These are phyloP conservation scores for Phialocephala sp. DNA, from an alignment of 2,329 filamentous ascomycete genomes.

Conservation along the genomic window DNA sequence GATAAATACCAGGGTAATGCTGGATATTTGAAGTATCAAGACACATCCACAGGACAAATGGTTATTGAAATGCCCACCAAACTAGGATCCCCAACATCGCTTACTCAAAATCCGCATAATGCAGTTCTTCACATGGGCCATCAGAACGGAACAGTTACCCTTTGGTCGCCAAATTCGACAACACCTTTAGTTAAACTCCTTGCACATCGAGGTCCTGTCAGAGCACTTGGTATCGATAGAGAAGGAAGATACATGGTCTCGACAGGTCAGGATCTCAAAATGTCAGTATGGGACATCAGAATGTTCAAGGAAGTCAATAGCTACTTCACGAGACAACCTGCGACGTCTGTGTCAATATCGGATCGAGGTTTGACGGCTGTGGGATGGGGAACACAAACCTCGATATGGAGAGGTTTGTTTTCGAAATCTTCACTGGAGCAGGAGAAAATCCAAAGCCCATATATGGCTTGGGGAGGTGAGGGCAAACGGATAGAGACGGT, in stretches of 20 bases:
- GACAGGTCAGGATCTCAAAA: constrained; percentile 85
- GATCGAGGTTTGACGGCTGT: constrained; percentile 88
- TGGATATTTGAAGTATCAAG: constrained; percentile 90
- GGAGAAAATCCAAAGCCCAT: constrained; percentile 82
- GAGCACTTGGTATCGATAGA: constrained; percentile 82
- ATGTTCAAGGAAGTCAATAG: constrained; percentile 92
- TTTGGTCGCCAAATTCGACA: constrained; percentile 93
- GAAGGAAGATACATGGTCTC: constrained; percentile 96
- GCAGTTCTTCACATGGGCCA: constrained; percentile 91
- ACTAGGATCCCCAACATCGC: constrained; percentile 80
- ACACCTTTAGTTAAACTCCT: constrained; percentile 90
- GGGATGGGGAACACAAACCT: constrained; percentile 87
- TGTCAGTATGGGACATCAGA: constrained; percentile 95
- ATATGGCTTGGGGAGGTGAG: constrained; percentile 92
- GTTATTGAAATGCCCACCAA: constrained; percentile 86
- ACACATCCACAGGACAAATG: constrained; percentile 90
- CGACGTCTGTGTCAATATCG: constrained; percentile 83
- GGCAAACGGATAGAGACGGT: constrained; percentile 81
- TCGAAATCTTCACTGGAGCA: constrained; percentile 73
- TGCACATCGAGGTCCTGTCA: constrained; percentile 87
- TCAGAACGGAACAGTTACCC: constrained; percentile 90
- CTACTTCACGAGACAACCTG: constrained; percentile 84
- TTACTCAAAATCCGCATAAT: constrained; percentile 90
- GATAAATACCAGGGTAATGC: constrained; percentile 65
- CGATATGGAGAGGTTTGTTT: constrained; percentile 91